phyloP scores from a whole-genome alignment of 1,284 basidiomycete species.

The Mycosarcoma maydis region DNA sequence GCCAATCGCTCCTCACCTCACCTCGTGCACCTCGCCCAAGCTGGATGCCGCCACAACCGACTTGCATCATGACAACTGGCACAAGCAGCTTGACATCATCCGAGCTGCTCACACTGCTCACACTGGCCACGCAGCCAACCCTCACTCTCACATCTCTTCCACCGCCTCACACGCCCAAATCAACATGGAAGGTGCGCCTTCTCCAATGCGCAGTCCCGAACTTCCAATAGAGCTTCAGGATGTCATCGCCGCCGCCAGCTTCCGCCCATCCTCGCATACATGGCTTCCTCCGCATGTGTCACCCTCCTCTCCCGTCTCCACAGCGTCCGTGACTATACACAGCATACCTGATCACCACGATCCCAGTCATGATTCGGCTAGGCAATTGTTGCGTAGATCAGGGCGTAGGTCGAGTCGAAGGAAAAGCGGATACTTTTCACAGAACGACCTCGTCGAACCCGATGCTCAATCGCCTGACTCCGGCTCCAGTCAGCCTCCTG shows the following conservation, averaged over 20 bases:
- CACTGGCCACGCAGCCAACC: background rate
- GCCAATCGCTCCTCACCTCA: background rate
- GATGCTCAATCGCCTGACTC: background rate
- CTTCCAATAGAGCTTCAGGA: slow-evolving; percentile 29
- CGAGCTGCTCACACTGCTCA: background rate
- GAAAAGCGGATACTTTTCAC: slow-evolving; percentile 35
- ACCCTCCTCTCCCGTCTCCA: background rate
- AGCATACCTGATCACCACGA: background rate
- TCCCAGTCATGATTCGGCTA: background rate
- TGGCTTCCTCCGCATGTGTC: slow-evolving; percentile 6
- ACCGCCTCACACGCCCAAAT: slow-evolving; percentile 2
- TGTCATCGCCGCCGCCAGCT: slow-evolving; percentile 22
- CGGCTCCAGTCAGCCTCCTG: background rate
- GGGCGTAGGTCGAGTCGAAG: slow-evolving; percentile 40
- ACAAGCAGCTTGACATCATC: slow-evolving; percentile 5
- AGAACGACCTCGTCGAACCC: slow-evolving; percentile 1
- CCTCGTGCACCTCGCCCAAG: background rate
- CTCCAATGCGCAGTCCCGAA: slow-evolving; percentile 42
- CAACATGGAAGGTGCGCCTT: slow-evolving; percentile 32
- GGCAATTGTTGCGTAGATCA: slow-evolving; percentile 20
- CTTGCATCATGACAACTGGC: slow-evolving; percentile 3
- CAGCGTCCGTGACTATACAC: slow-evolving; percentile 1
- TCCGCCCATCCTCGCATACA: slow-evolving; percentile 1
- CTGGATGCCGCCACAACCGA: background rate
- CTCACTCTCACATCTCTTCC: background rate